Base-by-base conservation (phyloP, 495 filamentous ascomycete genomes). In the Coniosporium apollinis region DNA sequence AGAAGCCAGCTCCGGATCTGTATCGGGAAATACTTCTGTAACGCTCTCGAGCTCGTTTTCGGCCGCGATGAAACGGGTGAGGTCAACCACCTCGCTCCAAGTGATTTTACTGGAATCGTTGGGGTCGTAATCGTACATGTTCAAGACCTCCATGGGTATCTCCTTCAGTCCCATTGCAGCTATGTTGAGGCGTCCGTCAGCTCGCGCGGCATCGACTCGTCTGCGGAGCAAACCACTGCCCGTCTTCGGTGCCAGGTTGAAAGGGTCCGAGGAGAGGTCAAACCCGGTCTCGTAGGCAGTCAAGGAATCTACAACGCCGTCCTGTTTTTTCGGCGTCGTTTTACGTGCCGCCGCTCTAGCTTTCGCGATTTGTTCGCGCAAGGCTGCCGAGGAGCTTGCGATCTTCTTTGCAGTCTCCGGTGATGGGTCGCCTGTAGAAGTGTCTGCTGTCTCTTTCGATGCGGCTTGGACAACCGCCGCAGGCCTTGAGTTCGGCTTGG, bases 21-120 rank as follows among this genome's bases (percentile, higher is more conserved):
- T 57, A 42, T 91, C 82, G 0, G 85, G 85, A 50, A 93, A 91
- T 9, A 83, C 58, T 1, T 62, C 52, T 13, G 67, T 59, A 19
- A 99, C 65, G 22, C 65, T 58, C 45, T 77, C 69, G 37, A 99
- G 50, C 49, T 94, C 84, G 50, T 99, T 96, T 50, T 94, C 86
- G 9, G 89, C 86, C 21, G 80, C 85, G 44, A 86, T 72, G 32
- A 99, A 71, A 36, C 79, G 74, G 6, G 76, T 75, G n/a, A 99
- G 61, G 51, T 96, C 91, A 10, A 99, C 85, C 36, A 78, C 77
- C 56, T 96, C 87, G 19, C 84, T 86, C 89, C 89, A 97, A 28
- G 77, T 67, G 14, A 69, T 61, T 20, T 62, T 69, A 22, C 60
- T 39, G n/a, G 58, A 45, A 31, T 63, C 64, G 16, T 49, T 36